A percentile compares a stretch with the other conserved stretches of the same genome.
Conservation (phyloP, 202 grass and related monocot genomes). For the Bolboschoenoplectus hybrid region DNA sequence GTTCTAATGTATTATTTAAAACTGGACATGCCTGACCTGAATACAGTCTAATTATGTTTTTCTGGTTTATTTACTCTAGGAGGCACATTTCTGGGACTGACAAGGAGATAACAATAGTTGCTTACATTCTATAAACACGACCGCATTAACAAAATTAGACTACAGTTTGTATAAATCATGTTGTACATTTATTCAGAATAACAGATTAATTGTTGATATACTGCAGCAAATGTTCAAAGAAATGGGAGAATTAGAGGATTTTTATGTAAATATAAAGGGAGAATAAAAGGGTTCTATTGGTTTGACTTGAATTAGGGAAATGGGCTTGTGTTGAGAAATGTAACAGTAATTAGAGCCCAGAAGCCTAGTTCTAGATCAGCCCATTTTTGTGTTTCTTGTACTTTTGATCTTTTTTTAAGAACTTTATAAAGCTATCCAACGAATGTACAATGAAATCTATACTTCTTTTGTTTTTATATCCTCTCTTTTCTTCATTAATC, state of each 20-base stretch:
- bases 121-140: neutral
- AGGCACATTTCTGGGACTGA: constrained; percentile 3
- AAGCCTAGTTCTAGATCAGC: neutral
- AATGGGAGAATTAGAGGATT: neutral
- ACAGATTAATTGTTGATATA: neutral
- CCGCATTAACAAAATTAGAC: neutral
- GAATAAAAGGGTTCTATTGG: neutral
- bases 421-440: neutral
- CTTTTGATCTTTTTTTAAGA: no score
- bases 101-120: neutral
- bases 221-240: neutral
- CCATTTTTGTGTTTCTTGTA: neutral
- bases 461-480: neutral
- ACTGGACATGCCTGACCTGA: neutral
- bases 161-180: constrained; percentile 6
- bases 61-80: constrained; percentile 8
- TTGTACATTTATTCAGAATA: neutral
- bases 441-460: neutral
- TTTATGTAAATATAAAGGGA: neutral
- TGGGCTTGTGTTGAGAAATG: neutral
- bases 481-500: constrained; percentile 10
- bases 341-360: neutral
- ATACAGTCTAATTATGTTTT: neutral
- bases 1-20: neutral
- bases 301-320: neutral